Percentiles rank a stretch among this genome's conserved stretches.
Conservation (phyloP, 2,329 filamentous ascomycete genomes). For the Aspergillus pseudoterreus region DNA sequence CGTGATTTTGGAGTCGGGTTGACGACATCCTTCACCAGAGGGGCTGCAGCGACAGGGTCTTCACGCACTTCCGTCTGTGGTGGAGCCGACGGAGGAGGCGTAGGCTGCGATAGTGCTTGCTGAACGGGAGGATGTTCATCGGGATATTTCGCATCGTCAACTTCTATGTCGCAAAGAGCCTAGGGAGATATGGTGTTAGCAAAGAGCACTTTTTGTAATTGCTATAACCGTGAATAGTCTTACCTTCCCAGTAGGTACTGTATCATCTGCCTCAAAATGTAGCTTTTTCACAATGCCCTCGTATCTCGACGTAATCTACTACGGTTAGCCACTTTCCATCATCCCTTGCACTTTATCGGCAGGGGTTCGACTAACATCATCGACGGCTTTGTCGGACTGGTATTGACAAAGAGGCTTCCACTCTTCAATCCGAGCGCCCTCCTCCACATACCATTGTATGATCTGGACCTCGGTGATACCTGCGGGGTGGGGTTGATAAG, state of each 20-base stretch:
- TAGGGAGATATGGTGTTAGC: constrained; percentile 35
- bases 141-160: constrained; percentile 69
- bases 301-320: constrained; percentile 93
- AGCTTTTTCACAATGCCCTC: constrained; percentile 94
- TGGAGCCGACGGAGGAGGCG: constrained; percentile 7
- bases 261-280: constrained; percentile 92
- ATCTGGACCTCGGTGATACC: constrained; percentile 98
- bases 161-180: constrained; percentile 92
- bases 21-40: constrained; percentile 3
- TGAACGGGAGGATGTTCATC: constrained; percentile 47
- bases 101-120: constrained; percentile 21
- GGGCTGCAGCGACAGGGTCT: constrained; percentile 3
- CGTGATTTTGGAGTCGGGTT: constrained; percentile 46
- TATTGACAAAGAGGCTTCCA: constrained; percentile 98
- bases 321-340: constrained; percentile 23
- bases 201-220: too few relatives aligned
- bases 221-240: background rate
- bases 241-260: constrained; percentile 83
- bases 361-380: constrained; percentile 45
- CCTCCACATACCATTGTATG: constrained; percentile 99
- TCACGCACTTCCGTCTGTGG: constrained; percentile 14
- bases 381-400: constrained; percentile 89
- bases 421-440: constrained; percentile 91
- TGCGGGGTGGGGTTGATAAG: constrained; percentile 33
- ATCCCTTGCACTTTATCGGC: background rate